phyloP scores from a whole-genome alignment of 495 filamentous ascomycete genomes.

The Articulospora tetracladia region DNA sequence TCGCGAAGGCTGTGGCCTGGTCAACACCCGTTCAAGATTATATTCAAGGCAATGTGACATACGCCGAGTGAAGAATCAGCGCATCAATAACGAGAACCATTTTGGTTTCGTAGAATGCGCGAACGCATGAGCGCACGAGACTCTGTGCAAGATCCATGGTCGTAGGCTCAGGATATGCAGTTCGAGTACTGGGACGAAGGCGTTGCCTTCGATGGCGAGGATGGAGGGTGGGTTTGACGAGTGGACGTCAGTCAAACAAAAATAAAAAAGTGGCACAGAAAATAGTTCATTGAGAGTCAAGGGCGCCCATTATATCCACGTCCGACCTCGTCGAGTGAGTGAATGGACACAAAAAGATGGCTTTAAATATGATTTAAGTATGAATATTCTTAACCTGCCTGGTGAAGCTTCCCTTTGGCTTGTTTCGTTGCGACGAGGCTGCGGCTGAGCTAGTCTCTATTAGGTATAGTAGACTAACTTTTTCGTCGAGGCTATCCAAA shows the following conservation, averaged over 20 bases:
- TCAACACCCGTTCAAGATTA: conserved; percentile 20
- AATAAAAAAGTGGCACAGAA: background rate
- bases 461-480: background rate
- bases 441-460: background rate
- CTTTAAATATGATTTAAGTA: no score
- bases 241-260: no score
- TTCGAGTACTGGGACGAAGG: background rate
- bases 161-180: background rate
- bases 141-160: conserved; percentile 82
- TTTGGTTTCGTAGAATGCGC: conserved; percentile 88
- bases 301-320: conserved; percentile 23
- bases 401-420: no score
- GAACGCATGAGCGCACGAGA: conserved; percentile 82
- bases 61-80: conserved; percentile 85
- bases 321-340: conserved; percentile 16
- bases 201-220: background rate
- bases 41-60: conserved; percentile 31
- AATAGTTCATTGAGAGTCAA: conserved; percentile 1
- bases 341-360: conserved; percentile 3
- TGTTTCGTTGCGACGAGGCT: no score
- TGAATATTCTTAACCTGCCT: no score
- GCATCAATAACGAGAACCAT: conserved; percentile 91
- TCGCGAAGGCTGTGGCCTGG: conserved; percentile 61
- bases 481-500: background rate
- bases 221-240: no score